Conservation (phyloP, 768 basidiomycete genomes). For the Tricholoma sp. region DNA sequence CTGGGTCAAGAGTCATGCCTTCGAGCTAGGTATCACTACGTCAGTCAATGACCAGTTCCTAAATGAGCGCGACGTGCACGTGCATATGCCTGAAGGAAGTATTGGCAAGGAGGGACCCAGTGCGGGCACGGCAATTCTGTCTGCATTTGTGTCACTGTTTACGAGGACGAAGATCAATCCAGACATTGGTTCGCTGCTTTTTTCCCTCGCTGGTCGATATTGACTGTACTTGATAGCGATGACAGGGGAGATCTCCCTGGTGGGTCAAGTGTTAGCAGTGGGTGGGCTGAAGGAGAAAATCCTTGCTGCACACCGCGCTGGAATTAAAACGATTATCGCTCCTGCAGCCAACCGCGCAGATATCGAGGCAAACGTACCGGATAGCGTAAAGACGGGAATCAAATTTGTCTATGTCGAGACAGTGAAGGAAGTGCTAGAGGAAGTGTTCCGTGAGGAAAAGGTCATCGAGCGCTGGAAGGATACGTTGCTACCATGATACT, state of each 20-base stretch:
- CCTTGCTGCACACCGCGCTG: constrained; percentile 93
- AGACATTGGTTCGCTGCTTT: constrained; percentile 68
- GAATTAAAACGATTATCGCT: constrained; percentile 87
- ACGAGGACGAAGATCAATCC: constrained; percentile 79
- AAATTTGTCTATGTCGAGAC: constrained; percentile 94
- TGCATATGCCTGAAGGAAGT: constrained; percentile 96
- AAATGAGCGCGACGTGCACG: constrained; percentile 83
- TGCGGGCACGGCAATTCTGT: constrained; percentile 90
- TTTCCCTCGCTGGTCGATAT: not conserved
- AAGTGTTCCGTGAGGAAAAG: constrained; percentile 70
- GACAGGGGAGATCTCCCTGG: constrained; percentile 97
- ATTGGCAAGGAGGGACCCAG: constrained; percentile 95
- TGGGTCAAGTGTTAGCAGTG: constrained; percentile 94
- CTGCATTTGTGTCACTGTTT: constrained; percentile 89
- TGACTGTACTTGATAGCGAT: constrained; percentile 53
- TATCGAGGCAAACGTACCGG: constrained; percentile 96
- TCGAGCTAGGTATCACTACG: constrained; percentile 79
- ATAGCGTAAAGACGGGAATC: constrained; percentile 93
- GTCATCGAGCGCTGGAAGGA: constrained; percentile 65
- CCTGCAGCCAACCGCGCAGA: constrained; percentile 88
- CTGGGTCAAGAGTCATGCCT: constrained; percentile 91
- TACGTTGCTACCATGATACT: constrained; percentile 24
- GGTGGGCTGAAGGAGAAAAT: constrained; percentile 97
- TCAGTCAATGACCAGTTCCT: constrained; percentile 71
- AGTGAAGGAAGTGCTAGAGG: constrained; percentile 82